Evolutionary conservation across 352 stramenopile species (phyloP).

Genomic region (Pythium phragmitis): DNA sequence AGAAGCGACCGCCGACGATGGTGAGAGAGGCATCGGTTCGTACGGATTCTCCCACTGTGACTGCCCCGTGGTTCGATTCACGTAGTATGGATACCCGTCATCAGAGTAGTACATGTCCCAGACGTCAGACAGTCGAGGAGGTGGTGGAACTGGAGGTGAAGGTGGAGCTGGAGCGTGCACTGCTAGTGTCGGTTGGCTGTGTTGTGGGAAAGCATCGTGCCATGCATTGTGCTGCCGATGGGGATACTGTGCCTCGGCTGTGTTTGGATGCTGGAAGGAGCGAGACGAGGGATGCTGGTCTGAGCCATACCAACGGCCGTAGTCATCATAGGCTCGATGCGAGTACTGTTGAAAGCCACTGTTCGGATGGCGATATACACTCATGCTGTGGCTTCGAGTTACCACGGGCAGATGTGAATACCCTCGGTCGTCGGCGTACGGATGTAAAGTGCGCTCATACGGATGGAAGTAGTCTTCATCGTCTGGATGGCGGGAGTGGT

Average conservation of each 20-base stretch:
- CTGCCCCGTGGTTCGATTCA: conserved; percentile 58
- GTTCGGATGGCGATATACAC: conserved; percentile 3
- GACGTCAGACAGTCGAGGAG: conserved; percentile 13
- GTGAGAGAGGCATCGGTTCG: neutral
- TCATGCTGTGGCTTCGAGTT: conserved; percentile 15
- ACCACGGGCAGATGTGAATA: conserved; percentile 1
- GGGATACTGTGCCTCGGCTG: conserved; percentile 2
- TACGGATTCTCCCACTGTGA: conserved; percentile 81
- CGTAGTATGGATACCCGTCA: conserved; percentile 80
- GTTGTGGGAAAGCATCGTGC: conserved; percentile 7
- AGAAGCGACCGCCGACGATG: conserved; percentile 1
- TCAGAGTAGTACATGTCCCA: conserved; percentile 75
- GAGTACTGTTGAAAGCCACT: conserved; percentile 6
- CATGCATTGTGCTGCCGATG: conserved; percentile 9
- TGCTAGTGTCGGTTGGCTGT: neutral
- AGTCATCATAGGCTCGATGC: conserved; percentile 8
- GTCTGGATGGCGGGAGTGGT: neutral
- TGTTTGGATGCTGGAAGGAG: conserved; percentile 5
- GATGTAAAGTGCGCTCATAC: neutral
- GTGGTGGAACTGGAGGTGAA: neutral
- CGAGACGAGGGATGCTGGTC: neutral
- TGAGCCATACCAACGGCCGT: conserved; percentile 7
- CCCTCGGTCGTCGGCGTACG: conserved; percentile 9
- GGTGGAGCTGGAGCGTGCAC: neutral
- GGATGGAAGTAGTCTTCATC: conserved; percentile 8